Evolutionary conservation across 2,329 filamentous ascomycete species (phyloP), one percentile per base, ranked within the genome.

Genomic region (Claviceps spartinae): DNA sequence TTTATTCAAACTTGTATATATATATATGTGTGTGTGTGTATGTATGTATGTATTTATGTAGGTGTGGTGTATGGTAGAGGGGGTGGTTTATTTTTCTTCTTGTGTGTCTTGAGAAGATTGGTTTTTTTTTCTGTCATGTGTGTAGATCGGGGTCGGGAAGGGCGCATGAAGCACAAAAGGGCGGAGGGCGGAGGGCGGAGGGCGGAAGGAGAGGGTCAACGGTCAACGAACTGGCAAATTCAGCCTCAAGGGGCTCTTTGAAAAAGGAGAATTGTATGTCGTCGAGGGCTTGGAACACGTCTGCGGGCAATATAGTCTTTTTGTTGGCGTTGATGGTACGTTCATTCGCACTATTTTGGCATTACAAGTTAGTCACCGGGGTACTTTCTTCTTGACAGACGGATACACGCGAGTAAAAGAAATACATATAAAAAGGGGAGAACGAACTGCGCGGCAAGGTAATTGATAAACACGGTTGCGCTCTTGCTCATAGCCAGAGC

Each of bases 381-480:
- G 16, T 34, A 11, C 30, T 11, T 11, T 34, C 30, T 34, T 34
- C 9, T 34, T 11, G 30, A 11, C 2, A 2, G 30, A 11, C 30
- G 1, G 30, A 34, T 9, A 34, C 30, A 34, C 18, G 18, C 18
- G 1, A 18, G 18, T 18, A 18, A 18, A 18, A 18, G 18, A 18
- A 18, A 18, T 18, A 18, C 30, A n/a, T 20, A n/a, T 41, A 22
- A 8, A 5, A 24, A 7, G 20, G 14, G 6, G 41, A 43, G 13
- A 11, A 46, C 43, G 14, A 76, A 91, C 86, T 82, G 78, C 55
- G 80, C 77, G 45, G 85, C 83, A 36, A 93, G 72, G 65, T 90
- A 87, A 68, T 81, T 91, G 59, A 93, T 84, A 62, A 93, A 93
- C 0, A 93, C 82, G 1, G 85, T 90, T 7, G 87, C 84, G 66